Percentiles rank a stretch among this genome's conserved stretches.
Evolutionary conservation across 1,284 basidiomycete species (phyloP).

Genomic region (Cryptococcus floricola): DNA sequence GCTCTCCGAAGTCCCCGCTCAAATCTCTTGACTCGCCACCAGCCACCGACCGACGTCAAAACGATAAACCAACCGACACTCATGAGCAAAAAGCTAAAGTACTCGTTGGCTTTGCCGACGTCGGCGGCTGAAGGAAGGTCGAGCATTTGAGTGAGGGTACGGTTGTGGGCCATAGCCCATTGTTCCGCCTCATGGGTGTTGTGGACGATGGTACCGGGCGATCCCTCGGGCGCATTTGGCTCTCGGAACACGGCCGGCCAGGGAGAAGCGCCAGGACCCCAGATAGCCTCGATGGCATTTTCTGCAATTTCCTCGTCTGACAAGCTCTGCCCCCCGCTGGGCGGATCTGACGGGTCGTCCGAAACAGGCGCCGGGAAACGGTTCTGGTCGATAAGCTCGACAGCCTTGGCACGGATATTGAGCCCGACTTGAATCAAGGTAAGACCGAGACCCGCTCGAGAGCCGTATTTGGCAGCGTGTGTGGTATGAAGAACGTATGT

Average conservation of each 20-base stretch:
- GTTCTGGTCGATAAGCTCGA: conserved; percentile 43
- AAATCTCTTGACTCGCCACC: conserved; percentile 75
- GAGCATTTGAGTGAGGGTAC: conserved; percentile 35
- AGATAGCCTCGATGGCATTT: conserved; percentile 42
- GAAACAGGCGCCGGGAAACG: conserved; percentile 36
- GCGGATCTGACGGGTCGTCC: conserved; percentile 34
- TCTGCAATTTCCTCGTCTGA: conserved; percentile 33
- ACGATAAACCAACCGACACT: conserved; percentile 88
- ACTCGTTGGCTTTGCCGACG: conserved; percentile 59
- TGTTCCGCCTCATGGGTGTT: conserved; percentile 51
- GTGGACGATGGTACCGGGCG: conserved; percentile 30
- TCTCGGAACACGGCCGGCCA: conserved; percentile 27
- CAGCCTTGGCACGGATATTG: conserved; percentile 60
- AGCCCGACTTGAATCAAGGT: conserved; percentile 92
- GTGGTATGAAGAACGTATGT: conserved; percentile 91
- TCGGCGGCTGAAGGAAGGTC: conserved; percentile 40
- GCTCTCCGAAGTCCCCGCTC: conserved; percentile 36
- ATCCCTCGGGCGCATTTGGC: conserved; percentile 14
- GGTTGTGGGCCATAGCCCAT: conserved; percentile 40
- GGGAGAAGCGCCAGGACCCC: conserved; percentile 26
- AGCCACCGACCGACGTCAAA: conserved; percentile 70
- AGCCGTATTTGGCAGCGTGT: conserved; percentile 91
- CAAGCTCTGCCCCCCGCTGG: conserved; percentile 10
- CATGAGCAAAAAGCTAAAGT: conserved; percentile 88
- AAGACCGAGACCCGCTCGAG: conserved; percentile 87